These are phyloP conservation scores for Botrytis medusae DNA, from an alignment of 2,329 filamentous ascomycete genomes.

Conservation along the genomic window DNA sequence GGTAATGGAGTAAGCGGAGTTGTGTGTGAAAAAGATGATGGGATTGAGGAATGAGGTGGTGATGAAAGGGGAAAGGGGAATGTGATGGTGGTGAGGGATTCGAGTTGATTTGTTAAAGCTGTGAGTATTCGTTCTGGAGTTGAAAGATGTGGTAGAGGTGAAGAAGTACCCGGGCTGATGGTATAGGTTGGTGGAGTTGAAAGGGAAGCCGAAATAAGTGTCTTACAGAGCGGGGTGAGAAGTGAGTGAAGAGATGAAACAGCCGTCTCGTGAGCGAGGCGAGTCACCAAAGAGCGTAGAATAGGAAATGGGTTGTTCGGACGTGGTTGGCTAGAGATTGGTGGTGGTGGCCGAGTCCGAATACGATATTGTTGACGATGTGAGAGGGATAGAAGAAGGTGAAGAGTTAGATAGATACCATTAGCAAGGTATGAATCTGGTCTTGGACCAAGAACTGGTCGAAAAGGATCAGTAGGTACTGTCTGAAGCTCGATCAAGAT, in stretches of 20 bases:
- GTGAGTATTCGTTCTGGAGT: conserved; percentile 44
- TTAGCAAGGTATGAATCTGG: conserved; percentile 59
- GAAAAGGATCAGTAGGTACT: conserved; percentile 48
- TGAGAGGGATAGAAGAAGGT: conserved; percentile 74
- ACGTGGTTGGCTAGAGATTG: conserved; percentile 50
- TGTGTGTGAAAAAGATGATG: conserved; percentile 4
- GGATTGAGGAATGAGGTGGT: conserved; percentile 6
- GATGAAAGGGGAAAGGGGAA: conserved; percentile 37
- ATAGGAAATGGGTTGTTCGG: conserved; percentile 54
- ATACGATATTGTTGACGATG: conserved; percentile 73
- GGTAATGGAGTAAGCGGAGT: background rate
- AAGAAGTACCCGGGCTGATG: conserved; percentile 29
- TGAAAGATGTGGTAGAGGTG: conserved; percentile 29
- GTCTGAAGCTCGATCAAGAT: conserved; percentile 68
- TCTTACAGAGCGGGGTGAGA: conserved; percentile 30
- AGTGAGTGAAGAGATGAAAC: conserved; percentile 30
- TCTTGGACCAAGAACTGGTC: conserved; percentile 36
- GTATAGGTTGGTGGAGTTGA: conserved; percentile 33
- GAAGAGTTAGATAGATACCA: conserved; percentile 63
- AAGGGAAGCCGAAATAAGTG: conserved; percentile 32
- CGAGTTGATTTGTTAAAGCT: conserved; percentile 45
- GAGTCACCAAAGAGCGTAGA: conserved; percentile 53
- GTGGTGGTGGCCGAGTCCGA: conserved; percentile 63
- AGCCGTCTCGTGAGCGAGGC: conserved; percentile 35
- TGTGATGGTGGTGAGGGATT: conserved; percentile 44